Base-by-base conservation (phyloP, 2,329 filamentous ascomycete species). In the Paecilomyces sp. region DNA sequence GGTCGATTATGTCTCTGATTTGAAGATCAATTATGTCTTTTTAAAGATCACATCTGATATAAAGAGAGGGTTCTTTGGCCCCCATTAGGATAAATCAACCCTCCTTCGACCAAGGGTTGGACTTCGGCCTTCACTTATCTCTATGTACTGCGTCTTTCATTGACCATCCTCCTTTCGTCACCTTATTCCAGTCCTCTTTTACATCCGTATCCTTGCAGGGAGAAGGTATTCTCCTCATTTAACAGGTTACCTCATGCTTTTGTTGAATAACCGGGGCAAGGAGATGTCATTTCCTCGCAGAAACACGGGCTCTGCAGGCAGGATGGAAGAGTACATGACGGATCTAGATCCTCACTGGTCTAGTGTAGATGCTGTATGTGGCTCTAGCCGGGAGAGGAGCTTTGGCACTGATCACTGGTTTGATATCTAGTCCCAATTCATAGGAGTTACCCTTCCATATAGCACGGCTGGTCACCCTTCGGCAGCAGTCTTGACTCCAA, bases 401-500 rank as follows among this genome's bases (percentile, higher is more conserved):
- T 2, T 47, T 47, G 41, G 22, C 55, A 62, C 62, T 62, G 57
- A 63, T 55, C 34, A 34, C 55, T 56, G 54, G 50, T 58, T 60
- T 47, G n/a, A 59, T 67, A 64, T 64, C 65, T 15, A 65, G 62
- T 55, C 64, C 18, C 60, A 67, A 8, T 76, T 68, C 54, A 59
- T 70, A 53, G 65, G 64, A 18, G 58, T 68, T 33, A 63, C 61
- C 53, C 64, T 71, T 57, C 66, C 73, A 3, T 77, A 76, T 62
- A 73, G 68, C 58, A 66, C 70, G n/a, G 65, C 68, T 34, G 55
- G 69, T 33, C 72, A 70, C 53, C 68, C 67, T 60, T 60, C 70
- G 47, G 58, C 62, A 18, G 62, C 66, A 57, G 66, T 74, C 53
- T 63, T 76, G 50, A 77, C 75, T 3, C 74, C 76, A 33, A 70